Evolutionary conservation across 495 filamentous ascomycete species (phyloP).

Genomic region (Cercophora samala): DNA sequence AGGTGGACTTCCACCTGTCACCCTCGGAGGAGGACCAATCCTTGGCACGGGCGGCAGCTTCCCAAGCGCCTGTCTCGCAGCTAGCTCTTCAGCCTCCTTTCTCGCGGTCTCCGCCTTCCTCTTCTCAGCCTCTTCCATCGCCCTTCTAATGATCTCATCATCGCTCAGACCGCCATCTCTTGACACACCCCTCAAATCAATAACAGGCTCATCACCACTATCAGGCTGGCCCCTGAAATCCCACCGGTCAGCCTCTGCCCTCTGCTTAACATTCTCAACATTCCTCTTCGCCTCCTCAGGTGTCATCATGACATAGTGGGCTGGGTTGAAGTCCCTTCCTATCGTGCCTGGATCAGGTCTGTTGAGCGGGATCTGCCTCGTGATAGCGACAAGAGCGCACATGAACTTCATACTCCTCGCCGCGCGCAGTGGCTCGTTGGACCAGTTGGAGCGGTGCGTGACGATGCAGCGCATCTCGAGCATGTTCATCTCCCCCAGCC

Average conservation of each 20-base stretch:
- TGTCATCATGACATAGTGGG: conserved; percentile 49
- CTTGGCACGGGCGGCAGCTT: conserved; percentile 19
- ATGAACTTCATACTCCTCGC: conserved; percentile 75
- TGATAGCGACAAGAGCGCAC: conserved; percentile 69
- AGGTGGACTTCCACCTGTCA: neutral
- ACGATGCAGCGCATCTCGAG: conserved; percentile 66
- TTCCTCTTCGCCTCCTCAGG: conserved; percentile 51
- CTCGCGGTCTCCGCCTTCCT: conserved; percentile 11
- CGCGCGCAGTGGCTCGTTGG: conserved; percentile 68
- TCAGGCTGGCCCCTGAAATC: conserved; percentile 5
- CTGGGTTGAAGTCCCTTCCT: conserved; percentile 50
- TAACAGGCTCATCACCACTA: neutral
- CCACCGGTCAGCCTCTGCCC: conserved; percentile 12
- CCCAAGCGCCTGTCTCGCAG: conserved; percentile 17
- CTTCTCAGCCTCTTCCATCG: conserved; percentile 13
- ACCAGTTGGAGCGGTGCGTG: conserved; percentile 60
- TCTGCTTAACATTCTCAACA: conserved; percentile 37
- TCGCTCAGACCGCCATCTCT: conserved; percentile 8
- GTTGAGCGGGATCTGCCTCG: conserved; percentile 68
- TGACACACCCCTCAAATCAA: conserved; percentile 14
- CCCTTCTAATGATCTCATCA: conserved; percentile 12
- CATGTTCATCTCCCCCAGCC: conserved; percentile 68
- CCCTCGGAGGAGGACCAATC: conserved; percentile 18
- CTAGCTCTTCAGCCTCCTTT: conserved; percentile 19
- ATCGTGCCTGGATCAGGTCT: conserved; percentile 57